Percentiles rank a stretch among this genome's conserved stretches.
Evolutionary conservation across 805 yeast species (phyloP).

Genomic region (Crinitomyces ghanaensis): DNA sequence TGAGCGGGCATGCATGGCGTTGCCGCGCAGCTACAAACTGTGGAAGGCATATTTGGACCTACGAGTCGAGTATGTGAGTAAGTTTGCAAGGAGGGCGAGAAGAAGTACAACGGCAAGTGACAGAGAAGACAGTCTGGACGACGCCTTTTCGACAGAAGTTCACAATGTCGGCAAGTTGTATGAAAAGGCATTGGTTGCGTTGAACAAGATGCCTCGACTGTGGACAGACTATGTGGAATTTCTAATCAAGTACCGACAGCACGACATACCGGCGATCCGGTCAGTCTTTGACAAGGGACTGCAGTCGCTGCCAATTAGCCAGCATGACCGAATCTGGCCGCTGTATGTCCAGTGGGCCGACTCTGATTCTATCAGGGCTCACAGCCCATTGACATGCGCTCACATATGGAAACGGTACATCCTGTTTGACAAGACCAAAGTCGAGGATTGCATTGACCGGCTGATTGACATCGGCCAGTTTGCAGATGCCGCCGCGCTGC

Average conservation of each 20-base stretch:
- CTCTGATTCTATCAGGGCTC: too few relatives aligned
- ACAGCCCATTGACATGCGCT: conserved; percentile 30
- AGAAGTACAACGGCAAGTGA: neutral
- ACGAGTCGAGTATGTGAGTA: conserved; percentile 25
- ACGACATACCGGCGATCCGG: conserved; percentile 30
- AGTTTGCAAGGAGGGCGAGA: conserved; percentile 8
- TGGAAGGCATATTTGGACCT: conserved; percentile 43
- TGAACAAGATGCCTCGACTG: conserved; percentile 35
- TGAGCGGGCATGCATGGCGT: conserved; percentile 37
- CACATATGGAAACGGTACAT: conserved; percentile 27
- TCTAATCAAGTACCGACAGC: conserved; percentile 18
- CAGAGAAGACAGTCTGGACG: conserved; percentile 3
- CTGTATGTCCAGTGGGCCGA: conserved; percentile 40
- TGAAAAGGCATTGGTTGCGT: conserved; percentile 33
- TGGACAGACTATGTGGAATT: conserved; percentile 44
- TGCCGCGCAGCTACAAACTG: conserved; percentile 38
- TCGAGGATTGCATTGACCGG: conserved; percentile 20
- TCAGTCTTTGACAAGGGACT: conserved; percentile 40
- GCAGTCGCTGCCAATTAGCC: conserved; percentile 36
- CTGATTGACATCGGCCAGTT: conserved; percentile 17
- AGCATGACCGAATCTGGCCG: conserved; percentile 47
- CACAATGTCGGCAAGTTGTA: conserved; percentile 33
- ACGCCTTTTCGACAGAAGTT: too few relatives aligned
- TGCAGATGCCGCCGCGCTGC: conserved; percentile 26
- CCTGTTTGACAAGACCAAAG: conserved; percentile 17